Base-by-base conservation (phyloP, 345 rosid species). In the Corchorus capsularis region DNA sequence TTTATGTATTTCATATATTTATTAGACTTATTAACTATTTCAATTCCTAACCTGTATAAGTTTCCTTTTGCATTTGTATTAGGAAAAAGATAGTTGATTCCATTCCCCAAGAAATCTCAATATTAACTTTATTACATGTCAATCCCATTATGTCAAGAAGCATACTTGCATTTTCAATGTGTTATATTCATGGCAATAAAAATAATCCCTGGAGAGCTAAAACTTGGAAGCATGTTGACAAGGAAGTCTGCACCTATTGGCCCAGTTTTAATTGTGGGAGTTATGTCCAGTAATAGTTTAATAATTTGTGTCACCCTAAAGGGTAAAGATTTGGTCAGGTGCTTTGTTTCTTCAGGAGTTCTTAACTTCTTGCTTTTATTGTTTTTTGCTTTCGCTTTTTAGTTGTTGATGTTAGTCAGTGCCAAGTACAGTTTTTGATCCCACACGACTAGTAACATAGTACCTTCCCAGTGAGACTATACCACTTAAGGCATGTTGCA, bases 121-220 rank as follows among this genome's bases (percentile, higher is more conserved):
- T 41, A 17, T 72, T 6, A 57, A 34, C 49, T 46, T 16, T 34
- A 59, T 52, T n/a, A 50, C 56, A 68, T 61, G 37, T 35, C 35
- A 63, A 75, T 37, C 49, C 27, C 56, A 37, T 22, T 32, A 45
- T 14, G 45, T 49, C 41, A 32, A 11, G 9, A 60, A 59, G 27
- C 45, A 66, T 37, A 43, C 53, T 53, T 74, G 45, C 66, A 53
- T 50, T 69, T 69, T 41, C n/a, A 69, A 59, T 35, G 27, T 27
- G 27, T 27, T 27, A 39, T 7, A 53, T 45, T 62, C 17, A 20
- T 39, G n/a, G 66, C 63, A 34, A 61, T 32, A 34, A 32, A 68
- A 47, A 15, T 15, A 22, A 63, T 39, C 37, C 69, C 17, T 63
- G 69, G 69, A 17, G 14, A 39, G 69, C 16, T 57, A 19, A 35